Evolutionary conservation across 108 stramenopile genomes (phyloP).

Genomic region (Pelagomonas calceolata): DNA sequence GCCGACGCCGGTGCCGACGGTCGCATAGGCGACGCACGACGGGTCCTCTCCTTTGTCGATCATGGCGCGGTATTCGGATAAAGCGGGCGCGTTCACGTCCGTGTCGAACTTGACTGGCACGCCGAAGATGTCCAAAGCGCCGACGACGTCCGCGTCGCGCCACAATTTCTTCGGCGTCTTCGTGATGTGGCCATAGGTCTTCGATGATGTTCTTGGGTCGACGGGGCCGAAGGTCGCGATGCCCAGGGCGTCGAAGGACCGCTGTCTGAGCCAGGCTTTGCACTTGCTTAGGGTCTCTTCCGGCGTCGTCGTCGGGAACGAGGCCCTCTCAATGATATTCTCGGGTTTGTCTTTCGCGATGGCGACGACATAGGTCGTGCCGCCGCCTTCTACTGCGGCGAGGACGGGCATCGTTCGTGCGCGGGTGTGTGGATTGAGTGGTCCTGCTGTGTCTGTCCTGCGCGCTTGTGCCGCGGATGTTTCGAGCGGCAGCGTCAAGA

Average conservation of each 20-base stretch:
- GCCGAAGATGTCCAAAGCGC: conserved; percentile 25
- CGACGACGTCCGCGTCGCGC: conserved; percentile 60
- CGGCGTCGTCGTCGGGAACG: conserved; percentile 19
- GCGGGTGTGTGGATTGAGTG: too few relatives aligned
- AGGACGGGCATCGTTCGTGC: conserved; percentile 23
- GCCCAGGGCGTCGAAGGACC: conserved; percentile 50
- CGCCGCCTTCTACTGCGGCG: conserved; percentile 88
- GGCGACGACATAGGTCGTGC: conserved; percentile 77
- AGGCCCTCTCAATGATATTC: conserved; percentile 21
- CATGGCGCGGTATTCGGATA: conserved; percentile 61
- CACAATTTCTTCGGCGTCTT: conserved; percentile 79
- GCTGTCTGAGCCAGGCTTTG: neutral
- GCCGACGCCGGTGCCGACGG: conserved; percentile 87
- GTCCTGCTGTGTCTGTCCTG: too few relatives aligned
- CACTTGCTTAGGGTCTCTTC: conserved; percentile 12
- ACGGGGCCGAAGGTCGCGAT: conserved; percentile 87
- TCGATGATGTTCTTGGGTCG: conserved; percentile 40
- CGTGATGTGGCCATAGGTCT: conserved; percentile 73
- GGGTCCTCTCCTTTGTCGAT: neutral
- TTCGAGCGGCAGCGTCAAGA: too few relatives aligned
- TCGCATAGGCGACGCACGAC: conserved; percentile 68
- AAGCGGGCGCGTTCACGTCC: conserved; percentile 93
- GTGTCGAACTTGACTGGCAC: conserved; percentile 68
- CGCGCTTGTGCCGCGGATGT: too few relatives aligned
- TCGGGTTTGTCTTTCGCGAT: conserved; percentile 30